These are phyloP conservation scores for Alternaria panax DNA, from an alignment of 2,329 filamentous ascomycete species.

Conservation along the genomic window DNA sequence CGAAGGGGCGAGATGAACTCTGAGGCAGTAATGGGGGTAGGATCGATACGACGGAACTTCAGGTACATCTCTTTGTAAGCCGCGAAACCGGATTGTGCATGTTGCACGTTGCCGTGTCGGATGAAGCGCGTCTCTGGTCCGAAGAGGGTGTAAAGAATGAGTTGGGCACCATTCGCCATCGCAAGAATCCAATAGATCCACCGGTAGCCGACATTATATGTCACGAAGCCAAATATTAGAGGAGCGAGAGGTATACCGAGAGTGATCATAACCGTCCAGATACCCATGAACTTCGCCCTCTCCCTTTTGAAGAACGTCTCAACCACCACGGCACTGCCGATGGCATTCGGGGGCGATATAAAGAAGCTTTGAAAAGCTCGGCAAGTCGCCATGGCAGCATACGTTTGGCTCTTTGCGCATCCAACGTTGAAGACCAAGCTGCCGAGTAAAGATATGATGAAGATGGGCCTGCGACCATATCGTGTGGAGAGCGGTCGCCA, in stretches of 20 bases:
- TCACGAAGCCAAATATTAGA: slow-evolving; percentile 56
- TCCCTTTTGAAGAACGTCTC: slow-evolving; percentile 66
- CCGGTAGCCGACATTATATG: slow-evolving; percentile 60
- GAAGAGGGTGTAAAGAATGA: slow-evolving; percentile 63
- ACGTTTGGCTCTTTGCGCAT: slow-evolving; percentile 59
- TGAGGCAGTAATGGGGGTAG: slow-evolving; percentile 55
- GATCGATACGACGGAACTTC: slow-evolving; percentile 61
- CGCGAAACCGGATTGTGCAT: slow-evolving; percentile 35
- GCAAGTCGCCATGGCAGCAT: slow-evolving; percentile 60
- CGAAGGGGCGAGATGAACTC: slow-evolving; percentile 63
- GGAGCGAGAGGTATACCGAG: slow-evolving; percentile 56
- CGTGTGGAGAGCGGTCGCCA: slow-evolving; percentile 64
- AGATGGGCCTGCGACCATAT: slow-evolving; percentile 63
- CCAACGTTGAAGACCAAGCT: slow-evolving; percentile 61
- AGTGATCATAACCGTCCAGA: slow-evolving; percentile 64
- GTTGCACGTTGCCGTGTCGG: slow-evolving; percentile 47
- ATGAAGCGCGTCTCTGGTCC: slow-evolving; percentile 62
- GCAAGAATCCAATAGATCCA: slow-evolving; percentile 68
- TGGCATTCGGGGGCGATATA: slow-evolving; percentile 62
- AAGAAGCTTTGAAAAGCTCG: slow-evolving; percentile 64
- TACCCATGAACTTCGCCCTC: slow-evolving; percentile 62
- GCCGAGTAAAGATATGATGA: slow-evolving; percentile 59
- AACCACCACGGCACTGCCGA: slow-evolving; percentile 65
- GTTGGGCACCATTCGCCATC: slow-evolving; percentile 65
- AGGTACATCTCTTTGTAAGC: slow-evolving; percentile 56